phyloP scores from a whole-genome alignment of 129 eudicot genomes.

The Flaveria trinervia region DNA sequence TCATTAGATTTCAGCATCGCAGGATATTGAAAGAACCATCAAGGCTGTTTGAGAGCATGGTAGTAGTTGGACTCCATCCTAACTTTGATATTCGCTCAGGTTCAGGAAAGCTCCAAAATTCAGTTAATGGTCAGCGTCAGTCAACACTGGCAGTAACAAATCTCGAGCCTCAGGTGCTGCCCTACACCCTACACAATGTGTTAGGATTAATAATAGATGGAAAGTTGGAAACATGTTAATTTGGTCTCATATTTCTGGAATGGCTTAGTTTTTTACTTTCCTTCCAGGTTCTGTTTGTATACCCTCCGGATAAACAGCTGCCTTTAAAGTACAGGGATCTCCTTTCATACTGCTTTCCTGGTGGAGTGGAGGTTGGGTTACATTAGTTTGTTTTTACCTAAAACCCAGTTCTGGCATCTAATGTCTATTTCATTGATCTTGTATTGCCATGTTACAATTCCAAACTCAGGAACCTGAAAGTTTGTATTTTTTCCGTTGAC shows the following conservation, averaged over 20 bases:
- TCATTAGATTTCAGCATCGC: slow-evolving; percentile 62
- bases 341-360: slow-evolving; percentile 97
- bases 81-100: slow-evolving; percentile 72
- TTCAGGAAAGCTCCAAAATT: slow-evolving; percentile 64
- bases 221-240: not conserved
- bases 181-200: not conserved
- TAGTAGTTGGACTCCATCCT: slow-evolving; percentile 96
- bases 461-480: slow-evolving; percentile 9
- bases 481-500: slow-evolving; percentile 6
- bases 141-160: slow-evolving; percentile 53
- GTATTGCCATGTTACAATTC: slow-evolving; percentile 2
- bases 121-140: slow-evolving; percentile 58
- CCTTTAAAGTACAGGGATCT: slow-evolving; percentile 89
- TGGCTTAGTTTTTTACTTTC: not conserved
- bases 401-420: slow-evolving; percentile 16
- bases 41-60: slow-evolving; percentile 92
- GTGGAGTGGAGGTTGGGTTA: slow-evolving; percentile 80
- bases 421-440: slow-evolving; percentile 7
- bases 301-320: slow-evolving; percentile 89
- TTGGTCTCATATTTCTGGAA: slow-evolving; percentile 21
- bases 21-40: slow-evolving; percentile 83
- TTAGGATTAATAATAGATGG: not conserved
- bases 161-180: slow-evolving; percentile 88
- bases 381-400: slow-evolving; percentile 26
- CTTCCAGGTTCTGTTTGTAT: slow-evolving; percentile 84